Base-by-base conservation (phyloP, 2,329 filamentous ascomycete genomes). In the Amesomyces nigricolor region DNA sequence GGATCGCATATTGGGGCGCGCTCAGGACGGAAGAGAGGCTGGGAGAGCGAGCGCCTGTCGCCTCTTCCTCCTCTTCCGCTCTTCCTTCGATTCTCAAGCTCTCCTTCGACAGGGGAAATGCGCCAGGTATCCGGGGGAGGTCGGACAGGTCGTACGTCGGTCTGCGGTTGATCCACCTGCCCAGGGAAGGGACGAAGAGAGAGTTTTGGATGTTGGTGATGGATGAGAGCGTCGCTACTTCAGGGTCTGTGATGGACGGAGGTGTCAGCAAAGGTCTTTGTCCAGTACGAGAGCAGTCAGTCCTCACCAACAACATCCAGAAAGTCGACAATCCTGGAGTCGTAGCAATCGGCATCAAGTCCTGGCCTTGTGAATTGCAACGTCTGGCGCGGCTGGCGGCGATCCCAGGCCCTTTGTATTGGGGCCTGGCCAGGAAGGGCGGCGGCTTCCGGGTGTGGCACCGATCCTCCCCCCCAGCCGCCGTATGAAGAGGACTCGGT, bases 191-290 rank as follows among this genome's bases (percentile, higher is more conserved):
- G 2, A 95, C 75, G 70, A 95, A 95, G 9, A 95, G 81, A 0
- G 89, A 94, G 68, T 95, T 95, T 65, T 95, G 89, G 17, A 95
- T 85, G 65, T 95, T 95, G 43, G 88, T 95, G 9, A 95, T 79
- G 13, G 89, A 92, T 0, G 88, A 89, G 3, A 95, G 74, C 0
- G 89, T 89, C 37, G 88, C 83, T 3, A 95, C 85, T 72, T 95
- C 88, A 42, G 89, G 89, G 64, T 95, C 89, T 91, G 61, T 47
- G 3, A 7, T 3, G 30, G 7, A 19, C 1, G 2, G 10, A 9
- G 14, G 10, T 11, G 47, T 57, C 35, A 57, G 45, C 8, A 8
- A 5, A n/a, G 14, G 14, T 40, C 32, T 4, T 39, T 17, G 11
- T 19, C 42, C 7, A 16, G 30, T 3, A 44, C 42, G 6, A 43